Conservation (phyloP, 23 red algal species). For the Chondrus crispus region DNA sequence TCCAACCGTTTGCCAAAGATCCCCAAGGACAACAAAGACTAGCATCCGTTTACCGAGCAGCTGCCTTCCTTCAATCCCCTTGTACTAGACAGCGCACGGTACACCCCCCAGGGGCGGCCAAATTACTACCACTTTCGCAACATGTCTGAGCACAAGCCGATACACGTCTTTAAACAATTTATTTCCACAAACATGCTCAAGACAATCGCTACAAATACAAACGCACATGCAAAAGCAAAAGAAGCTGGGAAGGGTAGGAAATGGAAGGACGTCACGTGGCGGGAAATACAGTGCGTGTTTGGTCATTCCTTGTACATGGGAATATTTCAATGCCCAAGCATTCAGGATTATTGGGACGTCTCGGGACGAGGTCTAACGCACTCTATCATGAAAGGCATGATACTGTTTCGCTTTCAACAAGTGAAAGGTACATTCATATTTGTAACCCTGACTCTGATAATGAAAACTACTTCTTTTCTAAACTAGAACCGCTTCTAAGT, state of each 20-base stretch:
- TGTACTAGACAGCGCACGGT: neutral
- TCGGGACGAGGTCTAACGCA: neutral
- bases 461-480: neutral
- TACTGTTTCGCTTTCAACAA: neutral
- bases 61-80: neutral
- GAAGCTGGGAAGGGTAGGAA: neutral
- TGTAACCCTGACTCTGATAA: neutral
- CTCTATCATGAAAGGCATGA: neutral
- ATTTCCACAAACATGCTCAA: neutral
- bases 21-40: too few relatives aligned
- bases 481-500: neutral
- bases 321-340: neutral
- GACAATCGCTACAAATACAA: neutral
- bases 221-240: neutral
- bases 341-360: neutral
- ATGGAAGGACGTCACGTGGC: neutral
- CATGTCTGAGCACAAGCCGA: neutral
- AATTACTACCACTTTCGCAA: neutral
- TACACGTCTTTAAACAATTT: neutral
- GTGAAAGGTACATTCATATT: neutral
- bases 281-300: neutral
- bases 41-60: too few relatives aligned
- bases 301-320: neutral
- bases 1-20: too few relatives aligned
- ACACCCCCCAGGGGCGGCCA: neutral